Percentiles rank a stretch among this genome's conserved stretches.
These are phyloP conservation scores for Macrotyloma uniflorum DNA, from an alignment of 306 rosid genomes.

Conservation along the genomic window DNA sequence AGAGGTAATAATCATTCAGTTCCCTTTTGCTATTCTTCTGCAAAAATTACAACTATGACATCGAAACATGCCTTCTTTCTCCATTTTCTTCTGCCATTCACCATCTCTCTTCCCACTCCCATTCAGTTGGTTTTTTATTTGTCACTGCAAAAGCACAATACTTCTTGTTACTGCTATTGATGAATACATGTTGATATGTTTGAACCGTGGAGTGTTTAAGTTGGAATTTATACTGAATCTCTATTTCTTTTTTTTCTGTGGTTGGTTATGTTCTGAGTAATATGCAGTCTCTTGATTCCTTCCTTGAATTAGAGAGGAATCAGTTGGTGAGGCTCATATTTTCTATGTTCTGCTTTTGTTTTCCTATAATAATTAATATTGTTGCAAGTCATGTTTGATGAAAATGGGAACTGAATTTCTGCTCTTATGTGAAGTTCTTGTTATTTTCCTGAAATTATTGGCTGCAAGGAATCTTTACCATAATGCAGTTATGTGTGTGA, in stretches of 20 bases:
- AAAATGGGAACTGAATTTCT: slow-evolving; percentile 13
- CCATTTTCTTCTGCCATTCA: slow-evolving; percentile 30
- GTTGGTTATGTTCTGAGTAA: slow-evolving; percentile 3
- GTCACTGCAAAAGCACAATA: slow-evolving; percentile 15
- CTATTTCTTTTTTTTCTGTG: slow-evolving; percentile 12
- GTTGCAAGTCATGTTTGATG: slow-evolving; percentile 8
- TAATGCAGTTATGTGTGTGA: slow-evolving; percentile 2
- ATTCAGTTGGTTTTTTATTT: slow-evolving; percentile 2
- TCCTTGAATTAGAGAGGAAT: neutral
- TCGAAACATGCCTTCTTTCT: slow-evolving; percentile 21
- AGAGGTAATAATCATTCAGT: slow-evolving; percentile 55
- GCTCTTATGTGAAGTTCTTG: neutral
- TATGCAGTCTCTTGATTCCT: slow-evolving; percentile 6
- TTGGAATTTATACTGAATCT: slow-evolving; percentile 30
- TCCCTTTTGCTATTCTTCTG: slow-evolving; percentile 23
- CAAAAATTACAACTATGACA: neutral
- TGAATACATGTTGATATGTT: neutral
- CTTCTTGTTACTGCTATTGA: slow-evolving; percentile 21
- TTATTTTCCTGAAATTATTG: slow-evolving; percentile 22
- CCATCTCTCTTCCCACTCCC: neutral
- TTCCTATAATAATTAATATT: neutral
- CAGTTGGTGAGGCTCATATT: neutral
- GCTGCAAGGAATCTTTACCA: slow-evolving; percentile 1
- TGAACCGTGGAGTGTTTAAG: slow-evolving; percentile 14
- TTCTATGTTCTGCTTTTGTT: slow-evolving; percentile 3